These are phyloP conservation scores for Brachypodium distachyon DNA, from an alignment of 202 grass and related monocot species.

Conservation along the genomic window DNA sequence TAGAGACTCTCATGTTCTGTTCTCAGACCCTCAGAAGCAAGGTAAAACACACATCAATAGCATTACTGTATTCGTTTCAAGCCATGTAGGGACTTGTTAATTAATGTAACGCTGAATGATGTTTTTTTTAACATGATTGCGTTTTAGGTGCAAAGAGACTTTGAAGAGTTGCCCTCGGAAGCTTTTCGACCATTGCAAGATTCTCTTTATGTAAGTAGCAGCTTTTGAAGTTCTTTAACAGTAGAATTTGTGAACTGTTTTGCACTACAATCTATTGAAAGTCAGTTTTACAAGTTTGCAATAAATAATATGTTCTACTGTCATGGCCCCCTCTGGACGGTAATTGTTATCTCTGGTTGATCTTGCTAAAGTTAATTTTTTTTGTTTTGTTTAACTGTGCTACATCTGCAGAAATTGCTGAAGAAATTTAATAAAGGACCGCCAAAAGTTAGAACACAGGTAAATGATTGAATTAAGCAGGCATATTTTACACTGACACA, in stretches of 20 bases:
- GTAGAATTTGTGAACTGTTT: background rate
- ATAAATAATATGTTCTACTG: conserved; percentile 16
- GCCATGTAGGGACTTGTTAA: background rate
- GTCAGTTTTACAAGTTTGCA: background rate
- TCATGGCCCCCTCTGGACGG: background rate
- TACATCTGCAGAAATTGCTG: conserved; percentile 54
- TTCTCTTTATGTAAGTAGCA: conserved; percentile 81
- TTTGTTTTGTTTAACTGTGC: background rate
- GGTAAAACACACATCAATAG: conserved; percentile 44
- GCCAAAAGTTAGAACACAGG: conserved; percentile 96
- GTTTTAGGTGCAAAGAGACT: conserved; percentile 92
- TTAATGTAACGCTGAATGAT: background rate
- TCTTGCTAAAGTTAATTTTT: background rate
- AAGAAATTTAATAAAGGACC: conserved; percentile 85
- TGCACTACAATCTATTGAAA: background rate
- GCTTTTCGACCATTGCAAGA: conserved; percentile 78
- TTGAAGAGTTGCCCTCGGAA: conserved; percentile 90
- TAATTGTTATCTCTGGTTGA: background rate
- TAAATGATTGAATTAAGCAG: conserved; percentile 32
- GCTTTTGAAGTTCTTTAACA: background rate
- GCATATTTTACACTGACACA: background rate
- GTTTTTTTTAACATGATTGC: conserved; percentile 11
- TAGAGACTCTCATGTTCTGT: conserved; percentile 98
- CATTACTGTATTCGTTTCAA: background rate
- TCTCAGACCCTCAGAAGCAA: conserved; percentile 98